Conservation (phyloP, 2,329 filamentous ascomycete genomes). For the Amesomyces nigricolor region DNA sequence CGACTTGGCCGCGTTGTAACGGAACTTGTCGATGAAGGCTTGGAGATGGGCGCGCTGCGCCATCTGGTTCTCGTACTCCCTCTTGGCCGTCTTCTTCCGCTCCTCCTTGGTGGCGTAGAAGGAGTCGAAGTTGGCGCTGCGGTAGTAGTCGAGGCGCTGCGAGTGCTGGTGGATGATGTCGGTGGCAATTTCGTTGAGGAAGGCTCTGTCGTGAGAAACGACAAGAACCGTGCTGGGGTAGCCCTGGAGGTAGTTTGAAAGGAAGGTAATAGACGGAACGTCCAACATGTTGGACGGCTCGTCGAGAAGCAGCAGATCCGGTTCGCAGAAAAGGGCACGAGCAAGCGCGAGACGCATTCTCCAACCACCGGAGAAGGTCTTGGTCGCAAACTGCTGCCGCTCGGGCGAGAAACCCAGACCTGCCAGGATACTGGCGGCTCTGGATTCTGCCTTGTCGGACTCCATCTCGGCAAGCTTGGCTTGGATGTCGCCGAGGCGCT, state of each 20-base stretch:
- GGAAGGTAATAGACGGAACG: constrained; percentile 97
- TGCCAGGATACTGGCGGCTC: constrained; percentile 91
- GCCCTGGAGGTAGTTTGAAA: constrained; percentile 87
- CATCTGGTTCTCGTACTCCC: constrained; percentile 99
- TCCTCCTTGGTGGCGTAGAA: constrained; percentile 98
- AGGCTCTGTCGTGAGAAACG: constrained; percentile 97
- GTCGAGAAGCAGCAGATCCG: constrained; percentile 90
- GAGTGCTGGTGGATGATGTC: constrained; percentile 99
- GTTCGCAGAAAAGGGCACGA: constrained; percentile 94
- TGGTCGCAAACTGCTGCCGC: constrained; percentile 86
- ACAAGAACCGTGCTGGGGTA: constrained; percentile 95
- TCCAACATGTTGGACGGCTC: constrained; percentile 99
- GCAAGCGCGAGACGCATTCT: constrained; percentile 95
- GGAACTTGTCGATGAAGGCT: constrained; percentile 98
- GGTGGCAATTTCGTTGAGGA: constrained; percentile 97
- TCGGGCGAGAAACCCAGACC: constrained; percentile 95
- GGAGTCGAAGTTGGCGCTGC: constrained; percentile 91
- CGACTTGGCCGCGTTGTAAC: constrained; percentile 97
- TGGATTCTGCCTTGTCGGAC: constrained; percentile 93
- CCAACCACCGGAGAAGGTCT: constrained; percentile 99
- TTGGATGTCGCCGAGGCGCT: constrained; percentile 86
- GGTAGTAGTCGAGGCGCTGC: constrained; percentile 96
- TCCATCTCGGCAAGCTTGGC: constrained; percentile 95
- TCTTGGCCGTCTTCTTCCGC: constrained; percentile 89
- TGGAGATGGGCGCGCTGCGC: constrained; percentile 87